Evolutionary conservation across 768 basidiomycete genomes (phyloP), one percentile per base, ranked within the genome.

Genomic region (Cytidiella melzeri): DNA sequence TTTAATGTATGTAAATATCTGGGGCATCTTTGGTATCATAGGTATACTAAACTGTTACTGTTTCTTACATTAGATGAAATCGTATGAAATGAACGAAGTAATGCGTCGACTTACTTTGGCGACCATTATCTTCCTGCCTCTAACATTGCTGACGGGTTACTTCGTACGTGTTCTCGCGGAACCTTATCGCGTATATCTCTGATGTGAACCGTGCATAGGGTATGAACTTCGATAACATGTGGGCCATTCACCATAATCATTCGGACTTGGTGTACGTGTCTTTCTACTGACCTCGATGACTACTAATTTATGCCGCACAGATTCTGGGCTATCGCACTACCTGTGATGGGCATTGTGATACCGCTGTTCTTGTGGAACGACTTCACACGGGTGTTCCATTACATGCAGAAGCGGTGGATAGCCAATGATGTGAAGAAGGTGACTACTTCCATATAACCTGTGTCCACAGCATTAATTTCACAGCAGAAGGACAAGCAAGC

Each of bases 21-120:
- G 42, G 36, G 23, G n/a, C n/a, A 12, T 45, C 41, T 5, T 25
- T 11, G 24, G 30, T 39, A 43, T 41, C 45, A 18, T 43, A n/a
- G 5, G 12, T 41, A 52, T 18, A 30, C 28, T 20, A 28, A 26
- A 15, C 41, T 9, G 26, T 25, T 27, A 43, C 36, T 28, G 15
- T 18, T 26, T 25, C 23, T 24, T 15, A n/a, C 10, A 51, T 12
- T 57, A 86, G 84, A 75, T 83, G 67, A 76, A 81, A 13, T 81
- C 83, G 10, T 82, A 86, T 60, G 79, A 86, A 55, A 86, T 81
- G 82, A 87, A 87, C 60, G 72, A 81, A 61, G 79, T 81, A 42
- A 87, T 88, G 84, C 80, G 80, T 37, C 76, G 76, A 42, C 68
- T 87, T 36, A 86, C 83, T 5, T 66, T 84, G 12, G 79, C 77